Percentiles rank a stretch among this genome's conserved stretches.
Conservation (phyloP, 2,329 filamentous ascomycete species). For the Cladosporium austrohemisphaericum region DNA sequence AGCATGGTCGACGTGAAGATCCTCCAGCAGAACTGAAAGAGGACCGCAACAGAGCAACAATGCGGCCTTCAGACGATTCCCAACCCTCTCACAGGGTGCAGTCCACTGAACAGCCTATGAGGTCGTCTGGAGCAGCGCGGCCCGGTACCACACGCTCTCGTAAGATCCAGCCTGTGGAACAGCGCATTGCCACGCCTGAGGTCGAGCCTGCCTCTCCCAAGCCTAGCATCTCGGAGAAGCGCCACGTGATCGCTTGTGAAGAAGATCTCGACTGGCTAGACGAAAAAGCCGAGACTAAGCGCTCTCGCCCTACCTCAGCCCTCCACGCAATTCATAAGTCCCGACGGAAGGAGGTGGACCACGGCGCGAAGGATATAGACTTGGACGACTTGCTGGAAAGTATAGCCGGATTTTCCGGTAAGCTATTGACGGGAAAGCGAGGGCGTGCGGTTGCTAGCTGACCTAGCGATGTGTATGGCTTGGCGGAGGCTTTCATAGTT, state of each 20-base stretch:
- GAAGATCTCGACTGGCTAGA: constrained; percentile 29
- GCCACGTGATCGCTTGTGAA: neutral
- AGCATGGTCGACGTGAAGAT: no score
- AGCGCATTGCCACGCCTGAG: neutral
- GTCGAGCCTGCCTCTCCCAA: neutral
- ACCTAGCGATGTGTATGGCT: neutral
- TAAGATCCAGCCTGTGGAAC: neutral
- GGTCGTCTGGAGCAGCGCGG: no score
- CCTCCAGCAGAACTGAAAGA: no score
- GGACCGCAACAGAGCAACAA: no score
- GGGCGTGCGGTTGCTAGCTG: neutral
- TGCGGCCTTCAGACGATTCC: no score
- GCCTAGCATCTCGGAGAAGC: neutral
- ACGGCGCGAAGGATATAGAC: constrained; percentile 23
- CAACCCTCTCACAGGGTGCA: no score
- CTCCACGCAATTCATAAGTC: neutral
- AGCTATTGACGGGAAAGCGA: constrained; percentile 5
- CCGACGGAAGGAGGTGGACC: neutral
- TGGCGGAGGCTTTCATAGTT: neutral
- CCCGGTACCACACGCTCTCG: neutral
- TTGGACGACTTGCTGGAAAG: constrained; percentile 29
- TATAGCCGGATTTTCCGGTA: constrained; percentile 21
- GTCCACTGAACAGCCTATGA: no score
- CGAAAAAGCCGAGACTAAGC: constrained; percentile 6
- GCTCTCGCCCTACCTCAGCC: neutral